Evolutionary conservation across 75 land plant genomes (phyloP).

Genomic region (Larix kaempferi): DNA sequence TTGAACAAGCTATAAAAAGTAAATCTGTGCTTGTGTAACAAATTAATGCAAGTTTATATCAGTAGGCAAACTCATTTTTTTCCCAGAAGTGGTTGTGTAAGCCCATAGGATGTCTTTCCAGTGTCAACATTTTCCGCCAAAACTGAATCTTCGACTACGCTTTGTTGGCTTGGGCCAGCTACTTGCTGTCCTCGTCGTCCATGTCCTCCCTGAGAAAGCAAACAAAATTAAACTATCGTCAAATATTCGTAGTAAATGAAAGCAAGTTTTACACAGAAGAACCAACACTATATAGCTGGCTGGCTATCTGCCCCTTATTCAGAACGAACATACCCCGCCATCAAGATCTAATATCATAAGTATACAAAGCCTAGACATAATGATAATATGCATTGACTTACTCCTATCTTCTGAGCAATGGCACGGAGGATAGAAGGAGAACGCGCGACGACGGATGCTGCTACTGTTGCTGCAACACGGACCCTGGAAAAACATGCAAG

Average conservation of each 20-base stretch:
- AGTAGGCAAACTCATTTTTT: not conserved
- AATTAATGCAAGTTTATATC: not conserved
- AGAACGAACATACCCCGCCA: not conserved
- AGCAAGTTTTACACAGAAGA: not conserved
- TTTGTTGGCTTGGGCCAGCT: not conserved
- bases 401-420: constrained; percentile 26
- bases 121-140: not conserved
- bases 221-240: not conserved
- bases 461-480: constrained; percentile 72
- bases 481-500: constrained; percentile 35
- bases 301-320: not conserved
- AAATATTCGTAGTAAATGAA: not conserved
- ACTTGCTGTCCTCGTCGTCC: constrained; percentile 1
- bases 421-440: constrained; percentile 48
- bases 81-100: not conserved
- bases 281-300: not conserved
- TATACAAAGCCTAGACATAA: not conserved
- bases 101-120: not conserved
- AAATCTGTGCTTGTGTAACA: too few species aligned
- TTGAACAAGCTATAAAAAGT: too few species aligned
- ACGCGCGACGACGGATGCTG: constrained; percentile 57
- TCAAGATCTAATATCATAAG: not conserved
- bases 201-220: not conserved
- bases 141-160: not conserved
- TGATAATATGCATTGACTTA: constrained; percentile 15